Percentiles rank a stretch among this genome's conserved stretches.
These are phyloP conservation scores for Penicillium subrubescens DNA, from an alignment of 495 filamentous ascomycete genomes.

Conservation along the genomic window DNA sequence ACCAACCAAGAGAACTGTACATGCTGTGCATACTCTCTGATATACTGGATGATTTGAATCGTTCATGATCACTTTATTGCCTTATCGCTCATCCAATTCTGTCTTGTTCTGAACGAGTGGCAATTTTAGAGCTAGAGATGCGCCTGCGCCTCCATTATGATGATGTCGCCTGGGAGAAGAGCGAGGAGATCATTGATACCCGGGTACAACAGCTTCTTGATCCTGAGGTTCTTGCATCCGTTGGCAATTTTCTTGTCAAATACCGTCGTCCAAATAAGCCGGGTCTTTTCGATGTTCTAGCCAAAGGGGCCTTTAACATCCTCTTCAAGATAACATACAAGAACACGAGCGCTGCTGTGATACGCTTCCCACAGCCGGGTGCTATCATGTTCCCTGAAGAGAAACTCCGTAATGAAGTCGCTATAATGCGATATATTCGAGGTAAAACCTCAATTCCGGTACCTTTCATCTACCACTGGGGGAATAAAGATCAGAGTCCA, in stretches of 20 bases:
- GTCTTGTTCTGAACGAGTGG: no score
- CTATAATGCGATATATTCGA: slow-evolving; percentile 15
- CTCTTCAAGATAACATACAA: neutral
- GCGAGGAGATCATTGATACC: neutral
- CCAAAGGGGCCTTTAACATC: neutral
- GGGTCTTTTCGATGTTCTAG: neutral
- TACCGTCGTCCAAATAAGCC: neutral
- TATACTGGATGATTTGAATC: no score
- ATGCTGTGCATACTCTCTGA: no score
- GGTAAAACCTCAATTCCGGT: no score
- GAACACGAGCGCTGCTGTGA: neutral
- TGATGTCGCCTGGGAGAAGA: neutral
- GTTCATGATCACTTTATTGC: no score
- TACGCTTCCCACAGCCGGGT: neutral
- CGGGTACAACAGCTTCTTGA: neutral
- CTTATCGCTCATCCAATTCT: no score
- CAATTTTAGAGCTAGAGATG: no score
- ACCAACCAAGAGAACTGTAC: neutral
- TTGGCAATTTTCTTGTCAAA: neutral
- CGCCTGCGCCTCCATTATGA: neutral
- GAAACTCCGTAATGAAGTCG: slow-evolving; percentile 41
- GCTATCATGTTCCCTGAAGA: slow-evolving; percentile 32
- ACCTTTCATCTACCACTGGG: no score
- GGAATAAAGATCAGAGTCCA: no score
- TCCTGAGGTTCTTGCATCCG: neutral